phyloP scores from a whole-genome alignment of 148 eudicot species.

The Vaccinium vitisidaea region DNA sequence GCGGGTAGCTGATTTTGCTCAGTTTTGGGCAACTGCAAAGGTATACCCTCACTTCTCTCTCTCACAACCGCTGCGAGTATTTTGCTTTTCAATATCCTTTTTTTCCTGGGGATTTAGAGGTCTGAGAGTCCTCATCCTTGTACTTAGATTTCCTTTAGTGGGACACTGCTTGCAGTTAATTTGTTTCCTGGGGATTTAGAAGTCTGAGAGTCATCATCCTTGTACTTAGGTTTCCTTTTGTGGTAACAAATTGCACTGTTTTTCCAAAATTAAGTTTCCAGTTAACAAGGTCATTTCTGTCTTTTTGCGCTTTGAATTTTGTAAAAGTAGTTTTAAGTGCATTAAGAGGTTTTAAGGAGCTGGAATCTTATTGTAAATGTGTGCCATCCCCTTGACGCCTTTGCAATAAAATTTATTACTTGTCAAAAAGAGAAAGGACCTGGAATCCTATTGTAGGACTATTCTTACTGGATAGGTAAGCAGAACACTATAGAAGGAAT shows the following conservation, averaged over 20 bases:
- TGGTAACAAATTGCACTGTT: neutral
- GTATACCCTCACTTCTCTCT: conserved; percentile 74
- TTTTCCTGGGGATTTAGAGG: conserved; percentile 25
- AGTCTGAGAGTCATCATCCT: conserved; percentile 15
- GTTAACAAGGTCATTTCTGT: neutral
- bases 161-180: neutral
- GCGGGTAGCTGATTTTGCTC: conserved; percentile 99
- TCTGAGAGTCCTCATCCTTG: conserved; percentile 13
- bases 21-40: conserved; percentile 99
- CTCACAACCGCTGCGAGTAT: conserved; percentile 42
- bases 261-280: neutral
- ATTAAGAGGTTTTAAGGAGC: neutral
- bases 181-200: conserved; percentile 21
- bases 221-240: conserved; percentile 9
- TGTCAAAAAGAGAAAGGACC: neutral
- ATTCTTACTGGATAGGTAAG: neutral
- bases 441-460: neutral
- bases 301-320: neutral
- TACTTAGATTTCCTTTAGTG: conserved; percentile 4
- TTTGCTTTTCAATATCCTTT: conserved; percentile 31
- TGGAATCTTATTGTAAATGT: neutral
- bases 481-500: neutral
- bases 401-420: no score
- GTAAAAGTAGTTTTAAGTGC: neutral
- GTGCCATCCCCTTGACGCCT: no score